Base-by-base conservation (phyloP, 768 basidiomycete species). In the Russula sp. region DNA sequence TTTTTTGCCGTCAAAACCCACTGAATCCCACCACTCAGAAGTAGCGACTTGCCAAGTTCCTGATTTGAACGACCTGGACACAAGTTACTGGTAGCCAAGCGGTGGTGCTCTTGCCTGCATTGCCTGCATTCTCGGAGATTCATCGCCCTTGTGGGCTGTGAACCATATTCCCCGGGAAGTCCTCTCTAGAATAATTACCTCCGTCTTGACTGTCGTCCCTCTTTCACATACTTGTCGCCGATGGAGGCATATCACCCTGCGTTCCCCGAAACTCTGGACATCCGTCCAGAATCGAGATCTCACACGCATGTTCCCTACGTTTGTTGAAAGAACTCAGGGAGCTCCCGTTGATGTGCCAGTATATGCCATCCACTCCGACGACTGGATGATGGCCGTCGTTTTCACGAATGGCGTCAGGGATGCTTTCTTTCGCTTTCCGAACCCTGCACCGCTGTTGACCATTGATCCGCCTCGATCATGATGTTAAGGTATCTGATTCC, bases 381-480 rank as follows among this genome's bases (percentile, higher is more conserved):
- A 59, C n/a, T n/a, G n/a, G n/a, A n/a, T n/a, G n/a, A n/a, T 22
- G 16, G 11, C 11, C 32, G 22, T 20, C 51, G 57, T 32, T n/a
- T 63, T 52, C 50, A 58, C 50, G 16, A 50, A 63, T 36, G 10
- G 18, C 0, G n/a, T n/a, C n/a, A n/a, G n/a, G n/a, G n/a, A n/a
- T 11, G 13, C 34, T 13, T 44, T 63, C 30, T 50, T 40, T 34
- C 50, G 40, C 49, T 53, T 63, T 34, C 38, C 30, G 32, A 34
- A 24, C 13, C 50, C 62, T 30, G 62, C 56, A n/a, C n/a, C n/a
- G n/a, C n/a, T n/a, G n/a, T 44, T 63, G 49, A 16, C 48, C 18
- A 44, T 42, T 56, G 10, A 63, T 63, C 24, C 49, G 56, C 13
- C 58, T 63, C 56, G 56, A 63, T 26, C 10, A 44, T n/a, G 62